Evolutionary conservation across 2,329 filamentous ascomycete genomes (phyloP).

Genomic region (Alternaria sp.): DNA sequence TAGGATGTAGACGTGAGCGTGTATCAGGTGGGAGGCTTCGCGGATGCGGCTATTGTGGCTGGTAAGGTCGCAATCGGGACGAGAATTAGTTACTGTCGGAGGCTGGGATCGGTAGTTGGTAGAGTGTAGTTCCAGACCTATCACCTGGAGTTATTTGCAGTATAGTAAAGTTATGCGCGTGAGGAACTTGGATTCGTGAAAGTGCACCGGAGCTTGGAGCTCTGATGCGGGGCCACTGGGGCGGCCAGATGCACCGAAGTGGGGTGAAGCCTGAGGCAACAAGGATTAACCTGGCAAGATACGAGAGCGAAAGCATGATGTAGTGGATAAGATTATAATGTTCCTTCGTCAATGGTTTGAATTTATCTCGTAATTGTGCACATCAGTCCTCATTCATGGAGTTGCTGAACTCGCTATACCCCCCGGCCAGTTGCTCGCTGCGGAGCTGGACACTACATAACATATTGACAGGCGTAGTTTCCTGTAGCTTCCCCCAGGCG

Average conservation of each 20-base stretch:
- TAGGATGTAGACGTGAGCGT: not conserved
- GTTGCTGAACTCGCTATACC: not conserved
- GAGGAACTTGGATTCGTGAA: not conserved
- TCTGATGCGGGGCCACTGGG: not conserved
- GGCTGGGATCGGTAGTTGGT: not conserved
- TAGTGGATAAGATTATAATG: not conserved
- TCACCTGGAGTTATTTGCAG: not conserved
- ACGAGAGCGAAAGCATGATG: not conserved
- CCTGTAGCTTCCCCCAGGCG: not conserved
- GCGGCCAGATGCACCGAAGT: not conserved
- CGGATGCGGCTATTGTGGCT: not conserved
- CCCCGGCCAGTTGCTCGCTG: not conserved
- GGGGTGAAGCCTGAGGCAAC: not conserved
- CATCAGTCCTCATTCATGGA: not conserved
- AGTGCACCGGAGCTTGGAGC: not conserved
- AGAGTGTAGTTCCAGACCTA: not conserved
- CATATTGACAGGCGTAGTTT: not conserved
- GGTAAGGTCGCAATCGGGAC: not conserved
- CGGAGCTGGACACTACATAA: not conserved
- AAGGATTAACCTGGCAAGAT: not conserved
- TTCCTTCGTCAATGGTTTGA: not conserved
- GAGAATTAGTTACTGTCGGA: not conserved
- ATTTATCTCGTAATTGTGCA: constrained; percentile 4
- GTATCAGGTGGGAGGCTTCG: not conserved
- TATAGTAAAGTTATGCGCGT: not conserved